phyloP scores from a whole-genome alignment of 1,139 yeast genomes.

The Candida sp. region DNA sequence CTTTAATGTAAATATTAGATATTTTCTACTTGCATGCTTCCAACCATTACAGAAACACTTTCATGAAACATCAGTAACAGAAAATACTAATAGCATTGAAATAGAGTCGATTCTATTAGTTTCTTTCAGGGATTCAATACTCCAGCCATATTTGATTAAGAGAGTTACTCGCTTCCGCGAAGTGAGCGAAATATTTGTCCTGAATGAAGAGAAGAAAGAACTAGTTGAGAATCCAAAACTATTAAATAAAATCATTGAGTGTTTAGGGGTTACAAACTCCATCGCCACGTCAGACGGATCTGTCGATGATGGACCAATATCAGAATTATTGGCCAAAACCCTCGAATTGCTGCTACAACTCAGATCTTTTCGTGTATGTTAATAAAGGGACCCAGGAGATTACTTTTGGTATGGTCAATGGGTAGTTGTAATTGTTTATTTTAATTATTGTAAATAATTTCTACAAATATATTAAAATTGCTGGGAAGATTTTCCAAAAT shows the following conservation, averaged over 20 bases:
- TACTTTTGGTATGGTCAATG: too few species aligned
- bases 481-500: not conserved
- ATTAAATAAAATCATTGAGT: slow-evolving; percentile 9
- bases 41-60: slow-evolving; percentile 24
- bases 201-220: slow-evolving; percentile 7
- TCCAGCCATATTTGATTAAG: slow-evolving; percentile 25
- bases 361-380: not conserved
- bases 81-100: slow-evolving; percentile 15
- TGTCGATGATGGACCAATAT: not conserved
- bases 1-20: slow-evolving; percentile 30
- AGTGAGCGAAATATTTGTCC: not conserved
- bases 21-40: slow-evolving; percentile 24
- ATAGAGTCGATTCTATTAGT: slow-evolving; percentile 26
- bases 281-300: not conserved
- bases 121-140: slow-evolving; percentile 29
- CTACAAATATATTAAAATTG: not conserved
- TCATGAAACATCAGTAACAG: slow-evolving; percentile 12
- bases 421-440: too few species aligned
- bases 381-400: too few species aligned
- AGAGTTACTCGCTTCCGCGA: slow-evolving; percentile 8
- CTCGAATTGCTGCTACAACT: not conserved
- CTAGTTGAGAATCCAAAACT: slow-evolving; percentile 10
- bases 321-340: slow-evolving; percentile 1
- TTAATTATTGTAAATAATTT: too few species aligned
- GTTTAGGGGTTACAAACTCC: slow-evolving; percentile 10